Percentiles rank a stretch among this genome's conserved stretches.
Evolutionary conservation across 495 filamentous ascomycete genomes (phyloP).

Genomic region (Penicillium nucicola): DNA sequence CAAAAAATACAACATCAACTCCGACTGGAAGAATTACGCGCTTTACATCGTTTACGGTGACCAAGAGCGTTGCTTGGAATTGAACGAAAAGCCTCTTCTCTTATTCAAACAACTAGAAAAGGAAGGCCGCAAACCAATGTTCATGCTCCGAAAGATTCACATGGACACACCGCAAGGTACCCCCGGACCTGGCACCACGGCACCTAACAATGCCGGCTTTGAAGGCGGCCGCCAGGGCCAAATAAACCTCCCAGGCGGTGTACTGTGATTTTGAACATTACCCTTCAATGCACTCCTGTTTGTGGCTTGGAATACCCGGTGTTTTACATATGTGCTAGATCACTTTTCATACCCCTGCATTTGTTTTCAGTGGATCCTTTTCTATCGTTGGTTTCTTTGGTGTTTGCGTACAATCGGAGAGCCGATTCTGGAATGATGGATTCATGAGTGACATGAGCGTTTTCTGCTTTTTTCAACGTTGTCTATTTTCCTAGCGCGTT

Average conservation of each 20-base stretch:
- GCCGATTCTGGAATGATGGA: neutral
- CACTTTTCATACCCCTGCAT: slow-evolving; percentile 19
- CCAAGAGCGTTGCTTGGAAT: slow-evolving; percentile 86
- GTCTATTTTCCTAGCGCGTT: slow-evolving; percentile 1
- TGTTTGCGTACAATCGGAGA: slow-evolving; percentile 2
- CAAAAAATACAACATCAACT: slow-evolving; percentile 97
- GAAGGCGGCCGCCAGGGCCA: slow-evolving; percentile 35
- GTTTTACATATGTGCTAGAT: slow-evolving; percentile 13
- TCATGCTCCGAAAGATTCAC: slow-evolving; percentile 78
- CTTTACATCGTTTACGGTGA: slow-evolving; percentile 98
- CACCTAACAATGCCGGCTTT: slow-evolving; percentile 43
- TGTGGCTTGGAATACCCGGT: slow-evolving; percentile 33
- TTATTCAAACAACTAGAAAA: slow-evolving; percentile 96
- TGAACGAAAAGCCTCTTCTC: slow-evolving; percentile 90
- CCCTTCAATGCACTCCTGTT: slow-evolving; percentile 15
- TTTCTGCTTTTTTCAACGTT: slow-evolving; percentile 1
- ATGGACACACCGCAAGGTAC: slow-evolving; percentile 23
- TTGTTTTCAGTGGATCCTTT: slow-evolving; percentile 2
- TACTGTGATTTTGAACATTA: slow-evolving; percentile 27
- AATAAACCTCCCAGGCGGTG: slow-evolving; percentile 44
- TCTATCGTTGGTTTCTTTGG: neutral
- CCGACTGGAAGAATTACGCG: slow-evolving; percentile 94
- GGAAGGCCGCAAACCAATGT: slow-evolving; percentile 98
- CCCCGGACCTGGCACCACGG: slow-evolving; percentile 19
- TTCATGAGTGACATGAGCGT: slow-evolving; percentile 8